Evolutionary conservation across 176 grass and related monocot species (phyloP), one percentile per base, ranked within the genome.

Genomic region (Aegilops bicornis): DNA sequence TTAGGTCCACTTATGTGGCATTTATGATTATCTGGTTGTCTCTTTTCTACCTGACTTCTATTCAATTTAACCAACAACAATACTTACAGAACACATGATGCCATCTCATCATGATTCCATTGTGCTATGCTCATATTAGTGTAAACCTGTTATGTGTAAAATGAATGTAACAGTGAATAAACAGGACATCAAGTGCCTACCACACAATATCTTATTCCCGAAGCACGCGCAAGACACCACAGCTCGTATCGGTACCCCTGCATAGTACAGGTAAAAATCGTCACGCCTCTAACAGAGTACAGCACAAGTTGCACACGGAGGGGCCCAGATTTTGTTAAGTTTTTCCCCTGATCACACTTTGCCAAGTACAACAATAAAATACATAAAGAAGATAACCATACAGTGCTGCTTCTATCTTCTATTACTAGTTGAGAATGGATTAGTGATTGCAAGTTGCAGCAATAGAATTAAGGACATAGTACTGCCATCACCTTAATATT

Each of bases 231-330:
- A 69, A 98, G 96, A 85, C 96, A 98, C 96, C 96, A 98, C 54
- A 98, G 73, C 60, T 98, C 96, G 68, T 98, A 98, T 45, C 93
- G 89, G 82, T 98, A 98, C 64, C 96, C 96, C 96, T 98, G 86
- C 61, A 84, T 75, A 74, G 69, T 48, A 32, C 35, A n/a, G 64
- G 32, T 40, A 9, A 83, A 79, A 73, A 22, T 52, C 61, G 77
- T 42, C 25, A 76, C 9, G 42, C 30, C 40, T 37, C 29, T 77
- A 69, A 27, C 36, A 69, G 20, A 27, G 29, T 22, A 52, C 6
- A 31, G n/a, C 22, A 39, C 2, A 39, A 70, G 31, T 39, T 69
- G 39, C 22, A 30, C 42, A 52, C 25, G 7, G 73, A 76, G 54
- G 31, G 4, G 6, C 20, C 54, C n/a, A 14, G 11, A 23, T 61